Base-by-base conservation (phyloP, 2,329 filamentous ascomycete genomes). In the Clonostachys sp. region DNA sequence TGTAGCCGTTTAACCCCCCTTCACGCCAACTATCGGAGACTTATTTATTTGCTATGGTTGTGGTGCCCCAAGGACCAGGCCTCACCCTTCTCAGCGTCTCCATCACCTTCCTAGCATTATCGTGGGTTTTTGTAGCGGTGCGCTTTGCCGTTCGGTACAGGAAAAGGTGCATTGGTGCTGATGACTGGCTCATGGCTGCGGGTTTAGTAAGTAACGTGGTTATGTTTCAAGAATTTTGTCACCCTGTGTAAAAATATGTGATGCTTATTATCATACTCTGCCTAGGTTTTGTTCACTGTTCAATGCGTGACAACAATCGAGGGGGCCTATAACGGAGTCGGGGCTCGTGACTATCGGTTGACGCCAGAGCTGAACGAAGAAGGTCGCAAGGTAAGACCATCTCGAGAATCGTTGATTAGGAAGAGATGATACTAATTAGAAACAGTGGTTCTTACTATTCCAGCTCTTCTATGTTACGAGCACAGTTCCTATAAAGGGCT, bases 401-500 rank as follows among this genome's bases (percentile, higher is more conserved):
- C 24, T 3, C 6, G 24, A 30, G 9, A 9, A 3, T 10, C 24
- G 24, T 12, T 17, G 47, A n/a, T 17, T 39, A 36, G 2, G 5
- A 34, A 0, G 53, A 53, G 16, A 45, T 50, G 1, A 50, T 46
- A 45, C 53, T 45, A 14, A 55, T 24, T 36, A 17, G 18, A 30
- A 33, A 6, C 24, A 46, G 45, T 46, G 33, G 9, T 57, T 55
- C 34, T 57, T 57, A 16, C 45, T 57, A 4, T 51, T 53, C 2
- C 50, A 57, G 4, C 50, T 57, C 45, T 53, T 54, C 47, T 57
- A 57, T 41, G 40, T 46, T 4, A 24, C 50, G 4, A 51, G 53
- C 14, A 52, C 55, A 2, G 55, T 57, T 1, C 55, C 55, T 9
- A 58, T 61, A 46, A 62, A 61, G 30, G 5, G 48, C 2, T 61